phyloP scores from a whole-genome alignment of 768 basidiomycete genomes.

The Lentinula sp. region DNA sequence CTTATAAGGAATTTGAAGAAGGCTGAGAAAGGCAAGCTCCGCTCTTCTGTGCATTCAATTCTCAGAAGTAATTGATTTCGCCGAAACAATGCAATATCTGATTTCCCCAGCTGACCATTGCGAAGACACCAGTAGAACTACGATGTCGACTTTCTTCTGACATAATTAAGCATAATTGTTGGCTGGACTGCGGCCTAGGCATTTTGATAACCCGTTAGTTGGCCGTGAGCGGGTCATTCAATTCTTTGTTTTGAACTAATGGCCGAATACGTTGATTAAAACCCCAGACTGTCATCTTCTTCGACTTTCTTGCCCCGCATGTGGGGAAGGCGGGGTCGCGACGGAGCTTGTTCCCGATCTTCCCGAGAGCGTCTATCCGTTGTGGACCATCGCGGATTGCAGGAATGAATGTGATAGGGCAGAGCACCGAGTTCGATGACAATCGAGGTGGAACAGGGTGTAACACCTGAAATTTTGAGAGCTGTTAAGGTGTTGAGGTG shows the following conservation, averaged over 20 bases:
- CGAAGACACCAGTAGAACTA: too few relatives aligned
- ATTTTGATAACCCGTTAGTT: neutral
- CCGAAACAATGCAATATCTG: too few relatives aligned
- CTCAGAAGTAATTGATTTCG: too few relatives aligned
- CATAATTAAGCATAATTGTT: neutral
- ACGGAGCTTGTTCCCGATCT: neutral
- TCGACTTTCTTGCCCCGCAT: neutral
- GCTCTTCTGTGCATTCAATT: too few relatives aligned
- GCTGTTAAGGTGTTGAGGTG: neutral
- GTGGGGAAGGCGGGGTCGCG: neutral
- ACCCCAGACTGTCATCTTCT: neutral
- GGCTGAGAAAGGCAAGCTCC: neutral
- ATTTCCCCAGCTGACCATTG: too few relatives aligned
- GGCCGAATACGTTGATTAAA: neutral
- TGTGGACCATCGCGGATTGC: neutral
- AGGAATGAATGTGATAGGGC: neutral
- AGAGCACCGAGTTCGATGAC: neutral
- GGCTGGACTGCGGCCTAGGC: neutral
- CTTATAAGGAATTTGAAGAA: neutral
- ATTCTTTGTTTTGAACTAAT: neutral
- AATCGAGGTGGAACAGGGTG: neutral
- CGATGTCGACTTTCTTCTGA: neutral
- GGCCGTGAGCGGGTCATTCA: neutral
- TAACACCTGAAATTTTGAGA: neutral
- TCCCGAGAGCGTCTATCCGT: neutral